Conservation (phyloP, 2,329 filamentous ascomycete species). For the Stylonectria norvegica region DNA sequence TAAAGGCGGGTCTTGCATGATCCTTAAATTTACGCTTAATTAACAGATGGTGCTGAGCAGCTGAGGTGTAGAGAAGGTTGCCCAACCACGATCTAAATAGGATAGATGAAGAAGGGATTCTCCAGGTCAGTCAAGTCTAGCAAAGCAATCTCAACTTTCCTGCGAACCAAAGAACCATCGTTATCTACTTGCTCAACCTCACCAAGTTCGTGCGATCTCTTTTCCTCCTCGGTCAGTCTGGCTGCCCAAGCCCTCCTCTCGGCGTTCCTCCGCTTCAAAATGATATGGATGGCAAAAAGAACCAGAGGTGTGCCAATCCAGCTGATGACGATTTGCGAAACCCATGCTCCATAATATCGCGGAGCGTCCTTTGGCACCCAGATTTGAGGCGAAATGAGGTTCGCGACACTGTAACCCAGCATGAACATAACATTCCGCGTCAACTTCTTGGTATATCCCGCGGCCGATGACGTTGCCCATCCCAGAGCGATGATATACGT, state of each 20-base stretch:
- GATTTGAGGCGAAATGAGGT: conserved; percentile 37
- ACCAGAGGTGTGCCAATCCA: conserved; percentile 36
- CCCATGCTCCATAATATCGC: conserved; percentile 27
- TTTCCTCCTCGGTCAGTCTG: conserved; percentile 11
- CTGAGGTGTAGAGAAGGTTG: too few relatives aligned
- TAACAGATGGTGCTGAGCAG: too few relatives aligned
- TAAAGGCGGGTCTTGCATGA: too few relatives aligned
- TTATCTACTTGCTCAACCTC: conserved; percentile 29
- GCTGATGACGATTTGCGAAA: conserved; percentile 26
- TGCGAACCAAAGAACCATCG: conserved; percentile 25
- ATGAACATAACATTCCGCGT: conserved; percentile 40
- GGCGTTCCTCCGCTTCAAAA: conserved; percentile 31
- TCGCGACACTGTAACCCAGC: conserved; percentile 34
- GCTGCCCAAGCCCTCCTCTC: conserved; percentile 18
- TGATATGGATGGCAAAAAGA: conserved; percentile 30
- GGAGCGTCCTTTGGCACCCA: conserved; percentile 29
- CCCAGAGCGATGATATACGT: conserved; percentile 31
- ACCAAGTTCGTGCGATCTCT: conserved; percentile 23
- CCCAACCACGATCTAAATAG: conserved; percentile 14
- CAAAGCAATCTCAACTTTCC: conserved; percentile 34
- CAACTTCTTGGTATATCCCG: conserved; percentile 43
- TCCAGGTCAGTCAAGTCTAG: conserved; percentile 39
- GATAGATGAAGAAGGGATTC: conserved; percentile 38
- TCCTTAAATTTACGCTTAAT: too few relatives aligned
- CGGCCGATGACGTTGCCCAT: conserved; percentile 35